Conservation (phyloP, 2,329 filamentous ascomycete genomes). For the Emmonsia crescens region DNA sequence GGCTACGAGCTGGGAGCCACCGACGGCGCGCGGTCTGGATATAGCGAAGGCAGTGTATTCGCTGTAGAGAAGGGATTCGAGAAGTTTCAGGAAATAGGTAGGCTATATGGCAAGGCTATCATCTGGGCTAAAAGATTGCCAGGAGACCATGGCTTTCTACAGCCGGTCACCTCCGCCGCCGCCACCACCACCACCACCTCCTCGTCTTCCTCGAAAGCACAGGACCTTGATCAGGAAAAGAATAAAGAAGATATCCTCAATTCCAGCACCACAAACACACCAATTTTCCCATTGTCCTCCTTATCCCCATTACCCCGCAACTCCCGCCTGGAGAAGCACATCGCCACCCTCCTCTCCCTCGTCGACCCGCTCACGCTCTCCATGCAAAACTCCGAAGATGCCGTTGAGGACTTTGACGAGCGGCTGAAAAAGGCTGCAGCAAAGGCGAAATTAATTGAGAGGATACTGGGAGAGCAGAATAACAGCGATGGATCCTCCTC, state of each 20-base stretch:
- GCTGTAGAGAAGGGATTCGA: slow-evolving; percentile 89
- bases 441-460: slow-evolving; percentile 77
- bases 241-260: not conserved
- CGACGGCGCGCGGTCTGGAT: slow-evolving; percentile 68
- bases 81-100: slow-evolving; percentile 74
- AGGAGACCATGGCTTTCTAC: slow-evolving; percentile 11
- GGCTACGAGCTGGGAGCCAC: slow-evolving; percentile 64
- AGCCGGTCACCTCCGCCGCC: not conserved
- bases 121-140: slow-evolving; percentile 72
- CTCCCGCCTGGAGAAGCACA: slow-evolving; percentile 62
- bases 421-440: slow-evolving; percentile 70
- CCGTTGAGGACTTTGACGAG: slow-evolving; percentile 85
- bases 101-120: slow-evolving; percentile 63
- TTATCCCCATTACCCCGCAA: slow-evolving; percentile 9
- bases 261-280: not conserved
- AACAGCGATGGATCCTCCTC: slow-evolving; percentile 10
- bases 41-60: slow-evolving; percentile 79
- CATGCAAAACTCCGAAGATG: slow-evolving; percentile 75
- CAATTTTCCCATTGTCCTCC: not conserved
- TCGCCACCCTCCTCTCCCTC: slow-evolving; percentile 62
- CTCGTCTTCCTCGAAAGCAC: not conserved
- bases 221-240: not conserved
- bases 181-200: not conserved
- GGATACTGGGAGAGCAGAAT: slow-evolving; percentile 46
- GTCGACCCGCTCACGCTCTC: slow-evolving; percentile 68